Conservation (phyloP, 2,329 filamentous ascomycete genomes). For the Colletotrichum horii region DNA sequence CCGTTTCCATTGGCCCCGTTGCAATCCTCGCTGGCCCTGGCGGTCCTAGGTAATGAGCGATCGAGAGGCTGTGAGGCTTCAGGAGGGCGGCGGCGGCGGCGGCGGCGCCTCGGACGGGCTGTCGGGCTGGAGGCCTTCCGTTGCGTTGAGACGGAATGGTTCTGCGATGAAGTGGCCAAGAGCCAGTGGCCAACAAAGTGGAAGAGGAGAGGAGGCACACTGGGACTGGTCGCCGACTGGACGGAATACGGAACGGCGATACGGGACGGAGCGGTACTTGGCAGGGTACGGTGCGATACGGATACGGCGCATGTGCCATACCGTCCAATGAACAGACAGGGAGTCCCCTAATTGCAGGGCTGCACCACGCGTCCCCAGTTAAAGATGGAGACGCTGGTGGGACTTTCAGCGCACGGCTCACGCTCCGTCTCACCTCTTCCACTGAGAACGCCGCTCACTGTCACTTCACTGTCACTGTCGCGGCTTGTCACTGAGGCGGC, state of each 20-base stretch:
- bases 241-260: not conserved
- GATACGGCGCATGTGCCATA: not conserved
- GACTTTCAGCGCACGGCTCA: not conserved
- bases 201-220: not conserved
- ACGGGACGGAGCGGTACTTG: not conserved
- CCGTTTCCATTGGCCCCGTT: not conserved
- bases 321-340: not conserved
- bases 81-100: not conserved
- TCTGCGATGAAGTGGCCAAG: not conserved
- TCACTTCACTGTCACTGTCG: not conserved
- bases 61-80: not conserved
- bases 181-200: not conserved
- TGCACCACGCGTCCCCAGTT: slow-evolving; percentile 4
- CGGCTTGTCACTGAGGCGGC: not conserved
- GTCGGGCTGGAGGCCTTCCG: not conserved
- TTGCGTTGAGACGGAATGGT: too few relatives aligned
- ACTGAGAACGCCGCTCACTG: not conserved
- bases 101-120: not conserved
- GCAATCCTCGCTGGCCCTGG: not conserved
- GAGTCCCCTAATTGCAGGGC: slow-evolving; percentile 8
- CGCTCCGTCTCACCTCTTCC: not conserved
- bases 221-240: not conserved
- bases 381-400: not conserved
- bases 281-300: not conserved
- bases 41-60: not conserved